Percentiles rank a stretch among this genome's conserved stretches.
These are phyloP conservation scores for Spergularia azorica DNA, from an alignment of 179 eudicot species.

Conservation along the genomic window DNA sequence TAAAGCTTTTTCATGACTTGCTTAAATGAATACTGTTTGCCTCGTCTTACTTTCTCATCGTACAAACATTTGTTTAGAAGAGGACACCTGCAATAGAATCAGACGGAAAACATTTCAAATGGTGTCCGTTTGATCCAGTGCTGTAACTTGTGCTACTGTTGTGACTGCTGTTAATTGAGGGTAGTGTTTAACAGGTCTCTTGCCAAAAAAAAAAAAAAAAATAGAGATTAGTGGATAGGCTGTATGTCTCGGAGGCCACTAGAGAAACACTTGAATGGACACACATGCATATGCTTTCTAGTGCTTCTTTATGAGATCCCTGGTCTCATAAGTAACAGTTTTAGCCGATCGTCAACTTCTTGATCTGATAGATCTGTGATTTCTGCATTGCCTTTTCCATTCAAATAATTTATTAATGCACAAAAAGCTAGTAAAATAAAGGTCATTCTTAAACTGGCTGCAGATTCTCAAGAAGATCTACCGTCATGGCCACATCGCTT, in stretches of 20 bases:
- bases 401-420: neutral
- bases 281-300: too few relatives aligned
- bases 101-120: neutral
- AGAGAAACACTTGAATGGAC: too few relatives aligned
- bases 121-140: too few relatives aligned
- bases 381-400: neutral
- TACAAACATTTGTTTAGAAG: too few relatives aligned
- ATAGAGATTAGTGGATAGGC: too few relatives aligned
- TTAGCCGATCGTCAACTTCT: neutral
- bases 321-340: neutral
- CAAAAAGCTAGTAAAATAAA: neutral
- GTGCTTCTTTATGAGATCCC: too few relatives aligned
- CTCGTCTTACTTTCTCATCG: too few relatives aligned
- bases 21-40: neutral
- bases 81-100: neutral
- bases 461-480: constrained; percentile 87
- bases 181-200: too few relatives aligned
- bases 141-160: too few relatives aligned
- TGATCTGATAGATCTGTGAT: neutral
- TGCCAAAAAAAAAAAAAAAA: too few relatives aligned
- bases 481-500: constrained; percentile 58
- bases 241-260: too few relatives aligned
- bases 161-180: too few relatives aligned
- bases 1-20: neutral
- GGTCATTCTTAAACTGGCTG: neutral